Percentiles rank a stretch among this genome's conserved stretches.
Evolutionary conservation across 2,329 filamentous ascomycete species (phyloP).

Genomic region (Thelonectria rubi): DNA sequence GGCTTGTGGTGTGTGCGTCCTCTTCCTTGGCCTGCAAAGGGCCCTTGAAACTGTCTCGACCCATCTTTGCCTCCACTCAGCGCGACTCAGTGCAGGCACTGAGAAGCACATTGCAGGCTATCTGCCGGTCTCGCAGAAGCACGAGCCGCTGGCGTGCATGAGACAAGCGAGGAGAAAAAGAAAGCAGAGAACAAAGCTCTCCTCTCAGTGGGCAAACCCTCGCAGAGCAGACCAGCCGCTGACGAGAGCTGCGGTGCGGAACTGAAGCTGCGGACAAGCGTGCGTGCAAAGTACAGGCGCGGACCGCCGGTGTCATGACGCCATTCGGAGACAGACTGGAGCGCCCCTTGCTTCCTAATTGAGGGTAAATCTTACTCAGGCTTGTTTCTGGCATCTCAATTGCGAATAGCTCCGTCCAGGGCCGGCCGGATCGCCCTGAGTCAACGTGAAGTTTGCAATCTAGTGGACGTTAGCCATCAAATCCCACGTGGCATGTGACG

Average conservation of each 20-base stretch:
- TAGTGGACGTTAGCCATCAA: slow-evolving; percentile 31
- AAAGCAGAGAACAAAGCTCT: not conserved
- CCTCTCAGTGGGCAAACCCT: slow-evolving; percentile 7
- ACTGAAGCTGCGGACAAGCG: not conserved
- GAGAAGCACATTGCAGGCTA: slow-evolving; percentile 14
- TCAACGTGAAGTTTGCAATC: slow-evolving; percentile 26
- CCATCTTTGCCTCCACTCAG: slow-evolving; percentile 4
- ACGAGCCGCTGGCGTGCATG: slow-evolving; percentile 23
- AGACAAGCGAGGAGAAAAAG: not conserved
- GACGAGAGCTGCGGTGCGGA: slow-evolving; percentile 2
- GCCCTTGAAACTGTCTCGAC: not conserved
- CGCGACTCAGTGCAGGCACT: slow-evolving; percentile 15
- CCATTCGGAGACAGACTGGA: not conserved
- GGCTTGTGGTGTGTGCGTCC: slow-evolving; percentile 9
- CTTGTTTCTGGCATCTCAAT: slow-evolving; percentile 6
- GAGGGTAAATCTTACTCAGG: not conserved
- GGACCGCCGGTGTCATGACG: slow-evolving; percentile 1
- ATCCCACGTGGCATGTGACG: slow-evolving; percentile 41
- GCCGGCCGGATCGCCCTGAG: slow-evolving; percentile 23
- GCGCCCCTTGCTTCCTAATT: not conserved
- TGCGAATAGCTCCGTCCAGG: slow-evolving; percentile 20
- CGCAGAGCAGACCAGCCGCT: not conserved
- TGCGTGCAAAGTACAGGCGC: not conserved
- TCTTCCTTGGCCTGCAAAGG: not conserved
- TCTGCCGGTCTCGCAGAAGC: slow-evolving; percentile 35